Conservation (phyloP, 1,139 yeast species). For the Yamadazyma atlantica region DNA sequence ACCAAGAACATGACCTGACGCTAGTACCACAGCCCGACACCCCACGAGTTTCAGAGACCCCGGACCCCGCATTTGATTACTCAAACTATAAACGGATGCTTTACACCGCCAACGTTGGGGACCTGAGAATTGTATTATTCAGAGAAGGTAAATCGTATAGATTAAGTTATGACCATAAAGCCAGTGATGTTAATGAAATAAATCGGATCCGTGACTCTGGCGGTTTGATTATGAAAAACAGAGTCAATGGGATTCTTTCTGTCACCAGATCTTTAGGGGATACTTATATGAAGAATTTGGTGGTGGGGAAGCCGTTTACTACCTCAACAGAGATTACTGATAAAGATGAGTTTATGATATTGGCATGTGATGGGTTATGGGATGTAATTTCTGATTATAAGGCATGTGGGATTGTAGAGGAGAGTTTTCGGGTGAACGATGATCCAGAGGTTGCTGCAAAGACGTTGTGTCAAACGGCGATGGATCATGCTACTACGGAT, state of each 20-base stretch:
- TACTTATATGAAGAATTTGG: slow-evolving; percentile 84
- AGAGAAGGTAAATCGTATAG: slow-evolving; percentile 75
- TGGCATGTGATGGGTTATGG: slow-evolving; percentile 97
- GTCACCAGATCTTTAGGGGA: slow-evolving; percentile 97
- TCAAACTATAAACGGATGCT: slow-evolving; percentile 62
- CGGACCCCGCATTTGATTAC: slow-evolving; percentile 29
- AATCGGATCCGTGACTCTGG: slow-evolving; percentile 76
- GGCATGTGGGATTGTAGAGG: slow-evolving; percentile 71
- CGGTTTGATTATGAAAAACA: slow-evolving; percentile 82
- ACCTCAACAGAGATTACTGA: slow-evolving; percentile 74
- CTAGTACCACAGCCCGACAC: too few species aligned
- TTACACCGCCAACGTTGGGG: slow-evolving; percentile 96
- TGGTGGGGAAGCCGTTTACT: slow-evolving; percentile 89
- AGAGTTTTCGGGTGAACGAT: slow-evolving; percentile 25
- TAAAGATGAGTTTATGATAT: slow-evolving; percentile 69
- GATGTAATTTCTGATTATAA: slow-evolving; percentile 82
- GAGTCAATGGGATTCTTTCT: slow-evolving; percentile 95
- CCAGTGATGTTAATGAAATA: slow-evolving; percentile 76
- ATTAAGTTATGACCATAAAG: slow-evolving; percentile 91
- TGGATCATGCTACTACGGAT: slow-evolving; percentile 81
- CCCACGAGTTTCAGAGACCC: too few species aligned
- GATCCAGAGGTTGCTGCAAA: slow-evolving; percentile 69
- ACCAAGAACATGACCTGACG: too few species aligned
- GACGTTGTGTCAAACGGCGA: slow-evolving; percentile 69
- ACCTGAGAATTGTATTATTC: slow-evolving; percentile 77